These are phyloP conservation scores for Phytophthora cactorum DNA, from an alignment of 352 stramenopile species.

Conservation along the genomic window DNA sequence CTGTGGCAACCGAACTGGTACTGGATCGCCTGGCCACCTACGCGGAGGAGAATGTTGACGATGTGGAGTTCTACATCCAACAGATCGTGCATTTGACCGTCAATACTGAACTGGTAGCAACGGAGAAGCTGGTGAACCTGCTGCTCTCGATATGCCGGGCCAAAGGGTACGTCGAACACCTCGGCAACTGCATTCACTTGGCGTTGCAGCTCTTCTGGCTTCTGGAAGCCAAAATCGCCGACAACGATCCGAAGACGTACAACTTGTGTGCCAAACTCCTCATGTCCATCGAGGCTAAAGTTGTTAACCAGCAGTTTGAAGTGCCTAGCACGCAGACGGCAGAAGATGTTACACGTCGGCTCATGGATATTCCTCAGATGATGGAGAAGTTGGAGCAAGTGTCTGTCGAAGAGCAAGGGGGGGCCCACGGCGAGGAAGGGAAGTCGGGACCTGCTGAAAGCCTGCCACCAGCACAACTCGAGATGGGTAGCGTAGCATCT, in stretches of 20 bases:
- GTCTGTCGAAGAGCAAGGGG: constrained; percentile 8
- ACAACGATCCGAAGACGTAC: constrained; percentile 76
- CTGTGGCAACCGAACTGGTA: constrained; percentile 61
- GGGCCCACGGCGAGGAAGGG: constrained; percentile 9
- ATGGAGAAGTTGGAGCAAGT: constrained; percentile 51
- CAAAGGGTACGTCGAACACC: constrained; percentile 77
- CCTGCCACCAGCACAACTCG: neutral
- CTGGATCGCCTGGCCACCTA: constrained; percentile 73
- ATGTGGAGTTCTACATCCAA: constrained; percentile 86
- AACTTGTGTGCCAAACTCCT: constrained; percentile 81
- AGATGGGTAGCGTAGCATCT: neutral
- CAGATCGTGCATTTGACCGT: constrained; percentile 81
- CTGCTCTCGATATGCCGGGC: constrained; percentile 83
- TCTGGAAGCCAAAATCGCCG: constrained; percentile 77
- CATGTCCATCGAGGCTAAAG: constrained; percentile 85
- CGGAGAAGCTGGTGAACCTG: constrained; percentile 72
- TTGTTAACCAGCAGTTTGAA: constrained; percentile 84
- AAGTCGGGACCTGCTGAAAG: constrained; percentile 11
- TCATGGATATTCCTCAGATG: constrained; percentile 68
- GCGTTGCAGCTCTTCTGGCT: constrained; percentile 72
- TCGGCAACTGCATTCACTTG: constrained; percentile 84
- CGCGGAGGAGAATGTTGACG: constrained; percentile 69
- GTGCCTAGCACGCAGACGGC: constrained; percentile 38
- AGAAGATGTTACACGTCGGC: constrained; percentile 47
- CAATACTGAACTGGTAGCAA: constrained; percentile 64